phyloP scores from a whole-genome alignment of 805 yeast species.

The Hanseniaspora clermontiae region DNA sequence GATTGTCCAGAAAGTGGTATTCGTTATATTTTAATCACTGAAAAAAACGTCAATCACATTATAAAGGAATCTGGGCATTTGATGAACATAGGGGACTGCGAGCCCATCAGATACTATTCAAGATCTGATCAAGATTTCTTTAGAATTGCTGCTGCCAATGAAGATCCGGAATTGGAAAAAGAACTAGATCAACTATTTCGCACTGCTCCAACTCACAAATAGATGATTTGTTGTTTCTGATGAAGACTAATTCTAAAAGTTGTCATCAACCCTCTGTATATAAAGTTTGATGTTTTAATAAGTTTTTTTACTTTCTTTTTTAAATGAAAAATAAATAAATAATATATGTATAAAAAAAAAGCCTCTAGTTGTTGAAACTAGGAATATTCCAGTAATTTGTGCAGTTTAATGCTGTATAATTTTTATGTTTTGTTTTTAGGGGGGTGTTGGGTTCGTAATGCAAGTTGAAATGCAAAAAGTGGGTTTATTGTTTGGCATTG shows the following conservation, averaged over 20 bases:
- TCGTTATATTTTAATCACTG: constrained; percentile 37
- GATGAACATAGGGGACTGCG: constrained; percentile 20
- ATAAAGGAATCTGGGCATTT: constrained; percentile 25
- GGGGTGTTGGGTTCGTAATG: background rate
- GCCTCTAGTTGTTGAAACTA: constrained; percentile 14
- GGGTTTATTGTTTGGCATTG: background rate
- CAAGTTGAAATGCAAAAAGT: constrained; percentile 12
- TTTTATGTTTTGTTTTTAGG: background rate
- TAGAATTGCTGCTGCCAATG: constrained; percentile 31
- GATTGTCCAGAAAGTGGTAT: constrained; percentile 50
- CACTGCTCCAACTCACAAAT: constrained; percentile 19
- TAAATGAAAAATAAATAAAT: background rate
- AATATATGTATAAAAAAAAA: background rate
- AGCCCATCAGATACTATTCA: constrained; percentile 34
- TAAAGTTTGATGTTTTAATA: background rate
- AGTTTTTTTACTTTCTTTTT: background rate
- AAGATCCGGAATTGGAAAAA: constrained; percentile 31
- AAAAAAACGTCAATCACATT: constrained; percentile 33
- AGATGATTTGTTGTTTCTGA: background rate
- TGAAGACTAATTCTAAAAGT: no score
- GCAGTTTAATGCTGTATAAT: background rate
- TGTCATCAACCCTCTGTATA: background rate
- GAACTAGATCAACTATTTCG: constrained; percentile 27
- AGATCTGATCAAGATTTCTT: constrained; percentile 34
- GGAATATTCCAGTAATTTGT: constrained; percentile 7